Percentiles rank a stretch among this genome's conserved stretches.
These are phyloP conservation scores for Penicillium sp. DNA, from an alignment of 2,329 filamentous ascomycete species.

Conservation along the genomic window DNA sequence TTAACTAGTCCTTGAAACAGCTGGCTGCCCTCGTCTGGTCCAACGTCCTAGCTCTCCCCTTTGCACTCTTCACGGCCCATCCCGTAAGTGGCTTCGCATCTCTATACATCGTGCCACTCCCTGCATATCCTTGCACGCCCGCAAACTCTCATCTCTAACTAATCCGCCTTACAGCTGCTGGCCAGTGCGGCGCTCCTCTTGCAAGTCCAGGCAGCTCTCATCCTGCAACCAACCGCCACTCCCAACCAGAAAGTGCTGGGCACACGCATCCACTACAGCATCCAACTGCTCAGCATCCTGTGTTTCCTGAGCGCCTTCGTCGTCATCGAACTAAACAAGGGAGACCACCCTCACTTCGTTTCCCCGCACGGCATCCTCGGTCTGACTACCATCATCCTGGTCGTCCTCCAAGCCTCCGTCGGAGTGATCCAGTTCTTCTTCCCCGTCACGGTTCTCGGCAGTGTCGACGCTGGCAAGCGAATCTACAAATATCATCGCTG, in stretches of 20 bases:
- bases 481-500: constrained; percentile 89
- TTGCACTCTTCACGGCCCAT: constrained; percentile 86
- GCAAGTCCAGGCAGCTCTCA: constrained; percentile 75
- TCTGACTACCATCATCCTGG: constrained; percentile 68
- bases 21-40: constrained; percentile 77
- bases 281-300: constrained; percentile 60
- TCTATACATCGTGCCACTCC: constrained; percentile 22
- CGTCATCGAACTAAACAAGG: constrained; percentile 72
- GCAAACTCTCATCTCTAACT: constrained; percentile 32
- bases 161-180: constrained; percentile 51
- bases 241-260: constrained; percentile 69
- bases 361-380: constrained; percentile 82
- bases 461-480: constrained; percentile 74
- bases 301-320: constrained; percentile 45
- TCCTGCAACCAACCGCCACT: constrained; percentile 85
- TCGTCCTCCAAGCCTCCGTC: constrained; percentile 72
- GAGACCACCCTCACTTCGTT: constrained; percentile 67
- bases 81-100: constrained; percentile 63
- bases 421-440: constrained; percentile 82
- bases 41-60: constrained; percentile 66
- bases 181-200: constrained; percentile 65
- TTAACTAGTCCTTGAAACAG: constrained; percentile 32
- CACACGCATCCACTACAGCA: constrained; percentile 65
- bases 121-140: background rate
- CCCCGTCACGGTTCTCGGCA: constrained; percentile 69